Evolutionary conservation across 805 yeast species (phyloP).

Genomic region (Teunomyces funiuensis): DNA sequence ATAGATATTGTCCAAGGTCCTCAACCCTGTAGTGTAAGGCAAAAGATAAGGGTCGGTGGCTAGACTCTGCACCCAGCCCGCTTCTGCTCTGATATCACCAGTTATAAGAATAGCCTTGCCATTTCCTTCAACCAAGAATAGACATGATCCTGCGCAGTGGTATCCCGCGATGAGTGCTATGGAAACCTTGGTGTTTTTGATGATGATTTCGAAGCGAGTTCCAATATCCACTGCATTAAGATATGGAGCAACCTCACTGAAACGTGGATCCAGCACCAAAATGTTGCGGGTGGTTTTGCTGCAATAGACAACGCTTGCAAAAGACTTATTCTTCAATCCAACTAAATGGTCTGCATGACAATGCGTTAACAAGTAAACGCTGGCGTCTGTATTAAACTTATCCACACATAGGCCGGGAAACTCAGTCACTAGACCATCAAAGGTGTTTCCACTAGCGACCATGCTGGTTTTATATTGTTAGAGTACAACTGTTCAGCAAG

Average conservation of each 20-base stretch:
- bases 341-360: conserved; percentile 54
- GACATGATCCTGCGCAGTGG: conserved; percentile 61
- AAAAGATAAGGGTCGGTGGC: conserved; percentile 37
- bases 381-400: conserved; percentile 26
- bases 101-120: conserved; percentile 45
- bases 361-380: conserved; percentile 45
- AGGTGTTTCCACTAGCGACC: conserved; percentile 22
- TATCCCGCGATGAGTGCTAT: conserved; percentile 49
- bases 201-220: conserved; percentile 1
- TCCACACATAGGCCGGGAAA: conserved; percentile 48
- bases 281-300: conserved; percentile 38
- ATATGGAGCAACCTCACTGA: conserved; percentile 17
- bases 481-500: background rate
- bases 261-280: conserved; percentile 17
- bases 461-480: too few relatives aligned
- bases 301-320: conserved; percentile 47
- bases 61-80: conserved; percentile 47
- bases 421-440: conserved; percentile 46
- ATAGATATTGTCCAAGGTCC: conserved; percentile 45
- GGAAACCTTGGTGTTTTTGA: conserved; percentile 18
- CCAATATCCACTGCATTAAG: conserved; percentile 21
- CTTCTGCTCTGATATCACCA: conserved; percentile 59
- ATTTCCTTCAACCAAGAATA: conserved; percentile 47
- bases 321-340: conserved; percentile 44
- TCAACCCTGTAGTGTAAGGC: conserved; percentile 39